Conservation (phyloP, 1,284 basidiomycete genomes). For the Meira miltonrushii region DNA sequence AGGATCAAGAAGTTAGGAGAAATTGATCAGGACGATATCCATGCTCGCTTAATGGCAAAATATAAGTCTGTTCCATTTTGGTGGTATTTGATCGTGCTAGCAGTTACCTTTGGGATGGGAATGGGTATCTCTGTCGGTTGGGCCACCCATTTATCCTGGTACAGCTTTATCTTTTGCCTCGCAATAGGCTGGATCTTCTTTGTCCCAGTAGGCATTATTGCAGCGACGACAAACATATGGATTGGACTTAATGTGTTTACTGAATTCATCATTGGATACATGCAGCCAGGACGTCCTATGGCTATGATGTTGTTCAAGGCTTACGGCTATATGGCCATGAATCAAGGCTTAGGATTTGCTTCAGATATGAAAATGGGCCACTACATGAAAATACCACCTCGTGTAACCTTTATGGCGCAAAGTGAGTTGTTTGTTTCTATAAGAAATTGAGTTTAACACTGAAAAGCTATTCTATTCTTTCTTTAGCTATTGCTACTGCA, state of each 20-base stretch:
- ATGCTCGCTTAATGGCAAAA: slow-evolving; percentile 72
- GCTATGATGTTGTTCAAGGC: slow-evolving; percentile 79
- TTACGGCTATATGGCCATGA: slow-evolving; percentile 62
- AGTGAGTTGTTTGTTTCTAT: no score
- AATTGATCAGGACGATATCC: slow-evolving; percentile 74
- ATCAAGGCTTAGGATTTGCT: slow-evolving; percentile 62
- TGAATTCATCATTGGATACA: slow-evolving; percentile 71
- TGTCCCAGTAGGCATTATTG: slow-evolving; percentile 71
- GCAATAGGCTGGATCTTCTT: slow-evolving; percentile 60
- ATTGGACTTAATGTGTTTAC: slow-evolving; percentile 61
- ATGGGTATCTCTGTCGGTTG: slow-evolving; percentile 66
- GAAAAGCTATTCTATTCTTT: no score
- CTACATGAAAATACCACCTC: slow-evolving; percentile 55
- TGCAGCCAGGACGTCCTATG: slow-evolving; percentile 69
- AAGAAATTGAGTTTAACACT: no score
- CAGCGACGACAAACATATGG: slow-evolving; percentile 78
- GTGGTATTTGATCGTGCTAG: slow-evolving; percentile 59
- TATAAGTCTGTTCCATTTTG: slow-evolving; percentile 68
- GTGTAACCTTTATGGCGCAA: slow-evolving; percentile 9
- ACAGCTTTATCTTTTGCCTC: slow-evolving; percentile 64
- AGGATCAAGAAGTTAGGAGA: slow-evolving; percentile 63
- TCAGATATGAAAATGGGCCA: slow-evolving; percentile 59
- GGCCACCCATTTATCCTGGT: slow-evolving; percentile 68
- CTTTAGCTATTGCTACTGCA: slow-evolving; percentile 63
- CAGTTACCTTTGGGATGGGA: slow-evolving; percentile 62